Base-by-base conservation (phyloP, 176 grass and related monocot species). In the Aegilops sharonensis region DNA sequence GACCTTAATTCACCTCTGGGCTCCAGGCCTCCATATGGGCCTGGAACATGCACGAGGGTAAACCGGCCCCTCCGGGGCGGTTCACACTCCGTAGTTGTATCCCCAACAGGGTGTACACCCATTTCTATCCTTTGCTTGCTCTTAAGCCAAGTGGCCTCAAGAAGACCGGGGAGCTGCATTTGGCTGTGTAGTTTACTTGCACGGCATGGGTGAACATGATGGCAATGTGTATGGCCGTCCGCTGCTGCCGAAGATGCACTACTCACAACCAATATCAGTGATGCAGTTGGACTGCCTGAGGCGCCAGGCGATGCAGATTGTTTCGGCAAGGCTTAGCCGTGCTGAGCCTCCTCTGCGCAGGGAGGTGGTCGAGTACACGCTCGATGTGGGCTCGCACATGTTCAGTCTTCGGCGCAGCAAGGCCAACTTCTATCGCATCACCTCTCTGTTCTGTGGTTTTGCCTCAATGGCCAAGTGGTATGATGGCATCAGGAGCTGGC, bases 121-220 rank as follows among this genome's bases (percentile, higher is more conserved):
- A 98, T 89, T 92, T 98, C 81, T 95, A 98, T 64, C 95, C 95
- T 29, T 85, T 98, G 82, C 77, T 98, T 12, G 90, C 88, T 76
- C 90, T 98, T 1, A 89, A 92, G 40, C 64, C 42, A 13, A 91
- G 91, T n/a, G 95, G 95, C 9, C 93, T 98, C 42, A 95, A 95
- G 85, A 98, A 98, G 91, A 91, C 95, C 2, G 95, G 95, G 0
- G 95, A 98, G 73, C 75, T 98, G 42, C 95, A 98, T 81, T 79
- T 98, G 72, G 95, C 95, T 3, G 83, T 98, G 78, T 62, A 91
- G 36, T 98, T 98, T 83, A 98, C 95, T 4, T 98, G 95, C 88
- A 98, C 93, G 5, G 91, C 93, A 12, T 94, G 93, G 95, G 93
- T 94, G 43, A 98, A 95, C 88, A 98, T 98, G 95, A 85, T 98